Conservation (phyloP, 257 asterid species). For the Misopates orontium region DNA sequence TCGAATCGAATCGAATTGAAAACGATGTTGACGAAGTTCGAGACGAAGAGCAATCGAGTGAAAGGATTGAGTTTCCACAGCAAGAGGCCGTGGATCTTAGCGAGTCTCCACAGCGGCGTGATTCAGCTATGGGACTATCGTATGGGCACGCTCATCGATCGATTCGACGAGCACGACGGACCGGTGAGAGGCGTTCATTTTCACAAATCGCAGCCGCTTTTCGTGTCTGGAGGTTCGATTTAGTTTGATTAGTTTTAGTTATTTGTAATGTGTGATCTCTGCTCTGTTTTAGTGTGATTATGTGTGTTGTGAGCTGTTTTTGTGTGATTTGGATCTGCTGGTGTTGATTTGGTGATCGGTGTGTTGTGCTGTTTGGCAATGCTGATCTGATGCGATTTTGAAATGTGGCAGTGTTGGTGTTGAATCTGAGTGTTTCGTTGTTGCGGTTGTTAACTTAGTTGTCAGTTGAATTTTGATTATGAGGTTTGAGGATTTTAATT, state of each 20-base stretch:
- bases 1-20: constrained; percentile 19
- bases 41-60: constrained; percentile 97
- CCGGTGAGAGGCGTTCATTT: constrained; percentile 69
- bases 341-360: constrained; percentile 14
- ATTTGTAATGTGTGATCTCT: constrained; percentile 17
- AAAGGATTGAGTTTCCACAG: constrained; percentile 92
- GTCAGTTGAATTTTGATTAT: constrained; percentile 13
- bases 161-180: constrained; percentile 68
- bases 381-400: background rate
- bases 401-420: too few species aligned
- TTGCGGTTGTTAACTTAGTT: background rate
- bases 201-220: constrained; percentile 62
- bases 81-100: constrained; percentile 99
- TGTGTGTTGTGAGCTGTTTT: background rate
- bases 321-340: constrained; percentile 34
- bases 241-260: constrained; percentile 8
- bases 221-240: constrained; percentile 65
- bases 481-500: background rate
- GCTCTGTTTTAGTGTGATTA: constrained; percentile 1
- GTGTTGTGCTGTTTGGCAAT: background rate
- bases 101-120: constrained; percentile 98
- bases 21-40: constrained; percentile 90
- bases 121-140: constrained; percentile 99
- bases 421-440: too few species aligned
- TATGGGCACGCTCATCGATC: constrained; percentile 97